phyloP scores from a whole-genome alignment of 768 basidiomycete species.

The Termitomyces sp. region DNA sequence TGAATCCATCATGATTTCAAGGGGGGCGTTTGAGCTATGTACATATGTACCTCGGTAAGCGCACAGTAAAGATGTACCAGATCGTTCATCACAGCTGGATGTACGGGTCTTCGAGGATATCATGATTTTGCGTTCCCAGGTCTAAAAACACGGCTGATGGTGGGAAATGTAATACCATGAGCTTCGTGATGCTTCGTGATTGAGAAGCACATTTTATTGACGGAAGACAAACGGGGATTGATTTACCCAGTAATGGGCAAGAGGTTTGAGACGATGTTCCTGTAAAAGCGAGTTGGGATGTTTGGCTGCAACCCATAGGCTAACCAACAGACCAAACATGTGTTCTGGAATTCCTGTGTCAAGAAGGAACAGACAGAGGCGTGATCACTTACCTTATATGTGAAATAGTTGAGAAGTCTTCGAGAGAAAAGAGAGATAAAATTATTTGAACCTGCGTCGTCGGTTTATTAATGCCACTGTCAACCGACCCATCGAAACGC shows the following conservation, averaged over 20 bases:
- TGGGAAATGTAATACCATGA: not conserved
- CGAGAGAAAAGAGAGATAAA: not conserved
- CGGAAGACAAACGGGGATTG: conserved; percentile 4
- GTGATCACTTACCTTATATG: not conserved
- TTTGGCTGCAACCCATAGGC: not conserved
- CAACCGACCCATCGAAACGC: conserved; percentile 48
- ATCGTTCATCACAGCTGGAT: not conserved
- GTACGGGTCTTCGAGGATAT: not conserved
- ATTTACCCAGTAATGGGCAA: not conserved
- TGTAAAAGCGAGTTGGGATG: not conserved
- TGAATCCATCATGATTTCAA: conserved; percentile 14
- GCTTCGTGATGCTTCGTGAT: not conserved
- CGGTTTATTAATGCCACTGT: conserved; percentile 8
- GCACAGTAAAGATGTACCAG: not conserved
- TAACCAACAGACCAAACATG: conserved; percentile 2
- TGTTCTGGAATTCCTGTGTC: not conserved
- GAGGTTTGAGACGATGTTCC: not conserved
- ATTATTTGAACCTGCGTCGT: conserved; percentile 13
- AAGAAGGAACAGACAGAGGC: not conserved
- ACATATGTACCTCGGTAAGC: conserved; percentile 2
- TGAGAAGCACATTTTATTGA: not conserved
- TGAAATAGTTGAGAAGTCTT: not conserved
- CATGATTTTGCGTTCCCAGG: not conserved
- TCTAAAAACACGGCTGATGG: not conserved
- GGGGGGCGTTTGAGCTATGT: conserved; percentile 13